These are phyloP conservation scores for Claviceps sp. DNA, from an alignment of 2,329 filamentous ascomycete species.

Conservation along the genomic window DNA sequence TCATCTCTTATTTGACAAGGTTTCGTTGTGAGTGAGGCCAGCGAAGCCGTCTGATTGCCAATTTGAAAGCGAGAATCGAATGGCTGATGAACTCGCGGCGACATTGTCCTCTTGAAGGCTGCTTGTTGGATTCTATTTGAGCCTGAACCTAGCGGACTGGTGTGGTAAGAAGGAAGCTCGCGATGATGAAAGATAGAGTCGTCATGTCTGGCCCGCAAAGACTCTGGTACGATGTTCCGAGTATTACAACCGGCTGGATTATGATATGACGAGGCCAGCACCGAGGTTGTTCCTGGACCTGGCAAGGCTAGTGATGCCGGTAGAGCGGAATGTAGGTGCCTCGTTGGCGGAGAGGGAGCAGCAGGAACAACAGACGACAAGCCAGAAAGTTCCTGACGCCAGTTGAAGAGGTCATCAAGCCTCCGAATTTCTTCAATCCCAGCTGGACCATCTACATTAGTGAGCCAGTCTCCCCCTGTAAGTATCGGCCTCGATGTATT, in stretches of 20 bases:
- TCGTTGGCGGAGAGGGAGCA: neutral
- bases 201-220: neutral
- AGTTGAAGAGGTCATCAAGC: neutral
- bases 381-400: neutral
- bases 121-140: neutral
- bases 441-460: neutral
- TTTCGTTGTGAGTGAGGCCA: neutral
- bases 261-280: neutral
- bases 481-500: neutral
- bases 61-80: neutral
- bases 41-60: neutral
- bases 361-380: neutral
- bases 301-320: neutral
- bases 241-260: neutral
- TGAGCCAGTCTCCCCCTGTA: conserved; percentile 2
- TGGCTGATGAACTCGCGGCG: neutral
- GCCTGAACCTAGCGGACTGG: neutral
- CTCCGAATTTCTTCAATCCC: neutral
- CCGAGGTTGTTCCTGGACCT: neutral
- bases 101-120: neutral
- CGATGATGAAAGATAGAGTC: neutral
- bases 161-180: neutral
- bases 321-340: no score
- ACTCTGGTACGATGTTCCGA: neutral
- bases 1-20: neutral